Evolutionary conservation across 805 yeast species (phyloP), one percentile per base, ranked within the genome.

Genomic region (Candida arabinofermentans): DNA sequence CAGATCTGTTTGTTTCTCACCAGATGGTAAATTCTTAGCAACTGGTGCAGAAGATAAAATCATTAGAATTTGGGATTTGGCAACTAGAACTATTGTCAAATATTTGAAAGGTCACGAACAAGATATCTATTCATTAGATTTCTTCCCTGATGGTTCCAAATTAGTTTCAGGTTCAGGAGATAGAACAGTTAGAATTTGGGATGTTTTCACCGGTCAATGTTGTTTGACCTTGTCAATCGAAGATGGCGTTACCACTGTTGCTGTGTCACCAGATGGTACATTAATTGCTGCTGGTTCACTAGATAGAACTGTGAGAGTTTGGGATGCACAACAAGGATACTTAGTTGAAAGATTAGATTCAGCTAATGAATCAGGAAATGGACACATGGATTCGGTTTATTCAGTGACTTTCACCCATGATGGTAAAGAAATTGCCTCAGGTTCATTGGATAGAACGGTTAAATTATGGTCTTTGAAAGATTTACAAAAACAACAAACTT

Each of bases 191-290:
- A 78, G 96, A 62, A 84, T 93, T 58, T 91, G 99, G 99, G 96
- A 91, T 65, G 76, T 90, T 60, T 79, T 86, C 54, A 77, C 88
- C 30, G 93, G 96, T 19, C 89, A 86, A 67, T 87, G 96, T 63
- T 81, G 89, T 18, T 73, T 89, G 58, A 89, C 96, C 36, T 72
- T 91, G 51, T 79, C 89, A 14, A 90, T 91, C 55, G 97, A 91
- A 66, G 98, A 91, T 63, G 99, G 99, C 54, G 98, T 91, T 40
- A 91, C 99, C 42, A 91, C 99, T 0, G 97, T 91, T 35, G 96
- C 97, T 17, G 91, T 91, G 32, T 86, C 96, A 8, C 97, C 97
- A 37, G 95, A 91, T 64, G 96, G 97, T 30, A 79, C 83, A 54
- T 78, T 81, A 55, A 88, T 93, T 55, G 98, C 97, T 30, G 98